phyloP scores from a whole-genome alignment of 108 stramenopile genomes.

The Aurantiochytrium sp. region DNA sequence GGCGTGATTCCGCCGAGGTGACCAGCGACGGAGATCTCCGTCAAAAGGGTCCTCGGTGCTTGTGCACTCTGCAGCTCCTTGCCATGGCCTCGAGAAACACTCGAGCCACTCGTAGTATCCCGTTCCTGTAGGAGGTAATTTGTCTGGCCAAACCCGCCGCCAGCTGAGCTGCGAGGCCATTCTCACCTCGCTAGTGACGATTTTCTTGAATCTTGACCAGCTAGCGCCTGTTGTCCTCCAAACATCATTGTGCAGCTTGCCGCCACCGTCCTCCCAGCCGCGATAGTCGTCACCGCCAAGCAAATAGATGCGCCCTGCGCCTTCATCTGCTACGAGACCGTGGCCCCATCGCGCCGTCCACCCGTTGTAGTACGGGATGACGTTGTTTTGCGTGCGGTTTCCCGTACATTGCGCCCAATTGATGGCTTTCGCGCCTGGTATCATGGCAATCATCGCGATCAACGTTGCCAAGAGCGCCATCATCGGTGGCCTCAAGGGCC shows the following conservation, averaged over 20 bases:
- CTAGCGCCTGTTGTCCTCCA: neutral
- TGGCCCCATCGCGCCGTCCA: conserved; percentile 8
- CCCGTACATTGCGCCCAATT: conserved; percentile 5
- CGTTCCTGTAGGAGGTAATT: neutral
- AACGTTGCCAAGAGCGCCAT: neutral
- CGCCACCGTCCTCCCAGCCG: neutral
- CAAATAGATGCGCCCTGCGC: neutral
- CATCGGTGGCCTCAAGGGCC: too few species aligned
- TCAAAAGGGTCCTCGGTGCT: neutral
- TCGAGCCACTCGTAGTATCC: neutral
- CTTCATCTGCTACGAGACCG: neutral
- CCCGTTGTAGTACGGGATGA: neutral
- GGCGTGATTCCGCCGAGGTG: neutral
- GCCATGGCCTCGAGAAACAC: neutral
- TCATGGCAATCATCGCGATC: neutral
- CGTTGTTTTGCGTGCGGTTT: neutral
- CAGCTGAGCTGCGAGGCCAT: neutral
- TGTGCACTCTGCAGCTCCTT: neutral
- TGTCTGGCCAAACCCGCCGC: conserved; percentile 16
- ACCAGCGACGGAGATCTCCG: neutral
- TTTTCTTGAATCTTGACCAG: neutral
- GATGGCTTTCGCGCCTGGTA: neutral
- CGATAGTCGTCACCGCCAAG: conserved; percentile 5
- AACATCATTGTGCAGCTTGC: neutral
- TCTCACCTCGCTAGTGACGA: neutral